phyloP scores from a whole-genome alignment of 305 asterid genomes.

The Caryopteris hybrid region DNA sequence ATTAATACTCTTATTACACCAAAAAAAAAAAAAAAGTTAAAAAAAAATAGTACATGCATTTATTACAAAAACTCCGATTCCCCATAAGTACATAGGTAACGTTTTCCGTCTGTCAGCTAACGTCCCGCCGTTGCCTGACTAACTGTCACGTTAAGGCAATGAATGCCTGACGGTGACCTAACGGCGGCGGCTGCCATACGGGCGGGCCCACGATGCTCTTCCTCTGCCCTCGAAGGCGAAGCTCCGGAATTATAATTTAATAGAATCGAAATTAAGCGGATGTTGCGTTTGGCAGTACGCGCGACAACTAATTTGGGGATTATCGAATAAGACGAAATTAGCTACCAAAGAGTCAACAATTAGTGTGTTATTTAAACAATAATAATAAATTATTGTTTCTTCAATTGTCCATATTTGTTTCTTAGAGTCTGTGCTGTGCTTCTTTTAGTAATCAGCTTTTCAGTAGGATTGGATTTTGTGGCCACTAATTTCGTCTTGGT shows the following conservation, averaged over 20 bases:
- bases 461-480: conserved; percentile 3
- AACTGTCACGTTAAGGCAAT: conserved; percentile 33
- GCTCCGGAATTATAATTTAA: conserved; percentile 28
- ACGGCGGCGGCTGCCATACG: conserved; percentile 36
- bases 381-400: conserved; percentile 3
- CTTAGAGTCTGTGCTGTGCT: too few species aligned
- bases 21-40: too few species aligned
- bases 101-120: conserved; percentile 34
- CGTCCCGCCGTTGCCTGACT: conserved; percentile 33
- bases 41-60: conserved; percentile 1
- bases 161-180: conserved; percentile 44
- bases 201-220: conserved; percentile 30
- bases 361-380: not conserved
- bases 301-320: conserved; percentile 13
- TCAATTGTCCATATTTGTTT: not conserved
- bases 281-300: conserved; percentile 20
- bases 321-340: conserved; percentile 34
- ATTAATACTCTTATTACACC: too few species aligned
- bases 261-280: conserved; percentile 19
- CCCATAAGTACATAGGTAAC: conserved; percentile 15
- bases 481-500: not conserved
- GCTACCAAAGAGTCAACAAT: not conserved
- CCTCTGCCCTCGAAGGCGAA: conserved; percentile 20
- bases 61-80: not conserved
- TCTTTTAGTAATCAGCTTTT: not conserved